Evolutionary conservation across 169 alveolate genomes (phyloP), one percentile per base, ranked within the genome.

Genomic region (Eimeria praecox): DNA sequence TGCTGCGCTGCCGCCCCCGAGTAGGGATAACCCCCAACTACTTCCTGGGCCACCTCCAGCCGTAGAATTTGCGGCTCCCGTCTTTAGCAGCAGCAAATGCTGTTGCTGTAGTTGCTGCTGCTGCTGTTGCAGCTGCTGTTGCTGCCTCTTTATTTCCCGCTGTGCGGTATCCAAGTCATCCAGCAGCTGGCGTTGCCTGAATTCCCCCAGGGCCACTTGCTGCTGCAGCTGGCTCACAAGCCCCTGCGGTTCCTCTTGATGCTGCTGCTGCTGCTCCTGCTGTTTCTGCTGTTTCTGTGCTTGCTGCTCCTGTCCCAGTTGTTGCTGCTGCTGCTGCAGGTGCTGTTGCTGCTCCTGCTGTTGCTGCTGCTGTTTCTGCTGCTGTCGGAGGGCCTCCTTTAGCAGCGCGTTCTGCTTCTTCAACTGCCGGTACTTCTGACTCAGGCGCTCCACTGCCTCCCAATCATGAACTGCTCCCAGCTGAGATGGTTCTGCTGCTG

Each of bases 141-240:
- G 69, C 73, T 82, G 90, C 44, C 90, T 33, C 44, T 82, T 82
- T 24, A 82, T 22, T 22, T 82, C 90, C 20, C 90, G 66, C 73
- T 82, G 90, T 42, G 90, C 73, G 1, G 90, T 82, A n/a, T 82
- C 90, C 44, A 82, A 64, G 33, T 82, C 90, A 30, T 82, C 90
- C 90, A 82, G 90, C 44, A 82, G 69, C 71, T 82, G 90, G 62
- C 90, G 66, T 64, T 82, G 90, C 69, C 73, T 42, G 42, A 82
- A 82, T 46, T 82, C 90, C 54, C 73, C 90, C 54, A 82, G 44
- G 33, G 90, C 90, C n/a, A 82, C 90, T 33, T 82, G 90, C 90
- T 82, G 90, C 90, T 82, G 90, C 90, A 82, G 90, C 30, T 82
- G 90, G 73, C 71, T 35, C 90, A 82, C 90, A 33, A 82, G 90